Evolutionary conservation across 345 rosid genomes (phyloP), one percentile per base, ranked within the genome.

Genomic region (Eucalyptus pauciflora): DNA sequence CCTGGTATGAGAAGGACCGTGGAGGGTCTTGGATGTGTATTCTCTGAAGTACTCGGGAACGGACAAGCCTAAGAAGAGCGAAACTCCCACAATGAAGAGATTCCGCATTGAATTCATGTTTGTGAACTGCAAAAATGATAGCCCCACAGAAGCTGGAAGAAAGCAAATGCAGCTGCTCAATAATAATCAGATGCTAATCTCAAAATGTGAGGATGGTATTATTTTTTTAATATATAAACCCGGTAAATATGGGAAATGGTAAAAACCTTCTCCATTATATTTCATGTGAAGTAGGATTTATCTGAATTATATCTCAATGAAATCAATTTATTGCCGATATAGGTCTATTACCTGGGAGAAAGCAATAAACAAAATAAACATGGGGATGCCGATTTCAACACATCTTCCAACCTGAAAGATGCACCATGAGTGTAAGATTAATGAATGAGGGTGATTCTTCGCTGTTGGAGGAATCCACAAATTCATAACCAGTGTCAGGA

Each of bases 51-150:
- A 98, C 49, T 95, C 96, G 1, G 99, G 99, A 45, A 98, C 88
- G 1, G 99, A 98, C 91, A 97, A 80, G 24, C 99, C 99, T 58
- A 98, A 91, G 94, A 96, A 98, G 91, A 98, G 94, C 7, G 99
- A 93, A 13, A 98, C 97, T 2, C 99, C 99, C 0, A 89, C 85
- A 86, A 97, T 96, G 95, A 98, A 98, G 90, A 98, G 97, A 90
- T 96, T 97, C 89, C 99, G 94, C 93, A 97, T 91, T 27, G 99
- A 97, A 94, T 98, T 98, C 99, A 98, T 97, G 94, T 98, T 98
- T 86, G 99, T 97, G 93, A 97, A 98, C 92, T 98, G 99, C 90
- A 98, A 90, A 90, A 98, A 98, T 17, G 99, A 97, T 88, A 98
- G 93, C 46, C 99, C 99, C 89, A 96, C 97, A 13, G 99, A 96